Percentiles rank a stretch among this genome's conserved stretches.
Evolutionary conservation across 331 rosid genomes (phyloP).

Genomic region (Dryas integrifolia): DNA sequence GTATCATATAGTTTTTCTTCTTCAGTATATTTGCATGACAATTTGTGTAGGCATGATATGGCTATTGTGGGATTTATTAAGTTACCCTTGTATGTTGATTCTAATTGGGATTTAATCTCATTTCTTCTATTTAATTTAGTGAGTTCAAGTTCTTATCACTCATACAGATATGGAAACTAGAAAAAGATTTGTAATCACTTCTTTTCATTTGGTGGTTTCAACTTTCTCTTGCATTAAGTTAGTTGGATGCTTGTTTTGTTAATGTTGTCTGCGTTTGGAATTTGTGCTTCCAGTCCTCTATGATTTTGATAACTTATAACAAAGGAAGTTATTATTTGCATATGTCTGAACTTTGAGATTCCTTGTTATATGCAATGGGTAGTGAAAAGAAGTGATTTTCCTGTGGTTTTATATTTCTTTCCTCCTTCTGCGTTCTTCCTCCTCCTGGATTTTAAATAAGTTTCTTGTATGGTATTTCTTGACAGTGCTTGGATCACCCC

Average conservation of each 20-base stretch:
- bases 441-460: background rate
- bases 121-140: background rate
- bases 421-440: background rate
- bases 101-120: background rate
- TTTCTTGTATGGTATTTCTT: slow-evolving; percentile 24
- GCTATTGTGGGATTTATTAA: background rate
- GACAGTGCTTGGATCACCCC: slow-evolving; percentile 92
- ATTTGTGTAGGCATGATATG: background rate
- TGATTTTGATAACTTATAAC: slow-evolving; percentile 8
- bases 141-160: background rate
- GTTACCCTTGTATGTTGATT: background rate
- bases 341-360: slow-evolving; percentile 6
- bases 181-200: background rate
- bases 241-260: background rate
- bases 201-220: background rate
- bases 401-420: background rate
- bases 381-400: background rate
- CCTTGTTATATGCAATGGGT: background rate
- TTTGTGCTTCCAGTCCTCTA: slow-evolving; percentile 22
- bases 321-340: background rate
- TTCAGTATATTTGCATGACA: background rate
- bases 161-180: background rate
- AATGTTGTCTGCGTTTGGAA: background rate
- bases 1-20: background rate
- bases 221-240: background rate